Evolutionary conservation across 495 filamentous ascomycete species (phyloP), one percentile per base, ranked within the genome.

Genomic region (Cryomyces minteri): DNA sequence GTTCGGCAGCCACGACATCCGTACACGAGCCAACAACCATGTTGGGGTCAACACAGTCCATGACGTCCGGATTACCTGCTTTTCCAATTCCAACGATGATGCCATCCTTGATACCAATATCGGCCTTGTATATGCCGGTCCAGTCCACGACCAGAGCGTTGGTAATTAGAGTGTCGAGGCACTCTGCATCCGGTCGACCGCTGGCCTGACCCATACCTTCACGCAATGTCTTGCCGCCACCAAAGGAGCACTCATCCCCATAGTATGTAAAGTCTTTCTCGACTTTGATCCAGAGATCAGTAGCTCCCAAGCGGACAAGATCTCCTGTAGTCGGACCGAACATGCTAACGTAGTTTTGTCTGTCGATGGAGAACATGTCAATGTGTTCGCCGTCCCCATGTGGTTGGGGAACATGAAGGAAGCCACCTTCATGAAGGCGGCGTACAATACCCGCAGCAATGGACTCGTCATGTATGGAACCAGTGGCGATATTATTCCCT

Each of bases 191-290:
- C 4, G 70, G 58, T 43, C 82, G 69, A 14, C 84, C 88, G 32
- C 75, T 80, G 5, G 87, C 84, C 64, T 94, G 88, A 7, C 88
- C 92, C 90, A 98, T 98, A 4, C 90, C 90, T 58, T 98, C 90
- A 41, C 90, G 71, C 43, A 98, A 60, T 25, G 83, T 88, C 72
- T 96, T 98, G 25, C 90, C 90, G 25, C 90, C 90, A 33, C 90
- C 90, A 63, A 98, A 96, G 40, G 80, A 79, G 57, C 88, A 95
- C 64, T 98, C 90, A 47, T 98, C 92, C 18, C 90, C 90, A 58
- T 93, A 88, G 9, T 66, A 64, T 4, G 86, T 85, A 45, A 74
- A 63, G 58, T 98, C 92, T 51, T 79, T 84, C 68, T 96, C 92
- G 8, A 98, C 82, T 62, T 77, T 74, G 48, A 98, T 67, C 87